Evolutionary conservation across 768 basidiomycete genomes (phyloP).

Genomic region (Mycena maculata): DNA sequence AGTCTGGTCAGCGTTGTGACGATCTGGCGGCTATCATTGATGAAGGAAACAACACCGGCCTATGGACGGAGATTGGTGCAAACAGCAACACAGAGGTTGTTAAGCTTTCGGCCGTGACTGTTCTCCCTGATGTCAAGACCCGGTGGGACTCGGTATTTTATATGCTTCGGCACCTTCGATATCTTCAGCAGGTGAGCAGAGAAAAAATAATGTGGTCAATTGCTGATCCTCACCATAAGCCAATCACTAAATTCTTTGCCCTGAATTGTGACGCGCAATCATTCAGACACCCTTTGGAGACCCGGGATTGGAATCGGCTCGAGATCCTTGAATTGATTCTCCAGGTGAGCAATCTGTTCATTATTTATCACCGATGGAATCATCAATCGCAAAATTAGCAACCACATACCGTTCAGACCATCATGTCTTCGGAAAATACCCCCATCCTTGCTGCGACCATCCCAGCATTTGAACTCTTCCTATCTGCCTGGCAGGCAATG

Average conservation of each 20-base stretch:
- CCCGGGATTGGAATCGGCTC: slow-evolving; percentile 1
- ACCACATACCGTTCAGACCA: slow-evolving; percentile 15
- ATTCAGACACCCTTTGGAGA: neutral
- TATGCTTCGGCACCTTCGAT: slow-evolving; percentile 13
- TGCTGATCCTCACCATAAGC: slow-evolving; percentile 6
- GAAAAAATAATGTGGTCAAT: slow-evolving; percentile 1
- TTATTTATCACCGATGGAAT: neutral
- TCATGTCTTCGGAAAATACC: slow-evolving; percentile 11
- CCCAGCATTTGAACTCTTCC: slow-evolving; percentile 5
- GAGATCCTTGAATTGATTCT: slow-evolving; percentile 11
- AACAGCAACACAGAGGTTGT: neutral
- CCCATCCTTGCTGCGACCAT: slow-evolving; percentile 2
- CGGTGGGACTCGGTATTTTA: slow-evolving; percentile 1
- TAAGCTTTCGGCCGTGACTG: slow-evolving; percentile 3
- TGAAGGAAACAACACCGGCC: slow-evolving; percentile 1
- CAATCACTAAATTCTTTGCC: slow-evolving; percentile 9
- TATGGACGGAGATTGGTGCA: slow-evolving; percentile 1
- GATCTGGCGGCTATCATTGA: neutral
- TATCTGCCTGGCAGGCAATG: neutral
- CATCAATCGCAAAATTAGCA: neutral
- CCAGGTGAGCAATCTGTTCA: neutral
- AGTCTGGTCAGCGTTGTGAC: slow-evolving; percentile 8
- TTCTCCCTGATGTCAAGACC: slow-evolving; percentile 7
- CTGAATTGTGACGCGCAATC: slow-evolving; percentile 5
- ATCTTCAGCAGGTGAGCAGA: slow-evolving; percentile 12